Base-by-base conservation (phyloP, 768 basidiomycete genomes). In the Russula abietina region DNA sequence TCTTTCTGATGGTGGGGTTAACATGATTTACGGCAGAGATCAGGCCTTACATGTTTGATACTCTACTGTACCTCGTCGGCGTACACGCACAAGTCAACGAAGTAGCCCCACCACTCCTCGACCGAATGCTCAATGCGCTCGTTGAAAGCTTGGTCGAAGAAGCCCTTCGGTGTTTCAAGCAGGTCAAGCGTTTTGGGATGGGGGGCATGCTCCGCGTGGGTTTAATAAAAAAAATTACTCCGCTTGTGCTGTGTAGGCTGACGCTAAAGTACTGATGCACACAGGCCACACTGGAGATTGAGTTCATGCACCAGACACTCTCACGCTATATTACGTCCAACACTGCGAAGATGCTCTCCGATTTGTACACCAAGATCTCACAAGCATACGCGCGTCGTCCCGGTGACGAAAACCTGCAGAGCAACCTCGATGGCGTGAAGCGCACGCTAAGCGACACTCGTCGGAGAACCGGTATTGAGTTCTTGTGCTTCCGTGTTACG, bases 301-400 rank as follows among this genome's bases (percentile, higher is more conserved):
- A 98, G 76, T 98, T 98, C 78, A 87, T 98, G 80, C 96, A 99
- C 74, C 97, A 98, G 76, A 93, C 91, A 7, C 78, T 99, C 46
- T 85, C 87, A 33, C 87, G 90, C 68, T 95, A 96, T 72, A 89
- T 98, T 58, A 89, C 90, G 17, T 79, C 86, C 1, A 70, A 80
- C 8, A 92, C 96, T 16, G 89, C 89, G 39, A 85, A 86, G 70
- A 91, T 86, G 54, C 83, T 99, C 30, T 89, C 92, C 33, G 90
- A 96, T 61, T 80, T 98, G 57, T 99, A 98, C 77, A 91, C 88
- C 72, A 91, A 88, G 69, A 98, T 99, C 67, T 96, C 94, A 14
- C 86, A 93, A 74, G 89, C 93, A 19, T 98, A 98, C 75, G 82
- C 86, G 43, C 86, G 91, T 32, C 83, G 90, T 38, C 84, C 88